These are phyloP conservation scores for Phalaenopsis equestris DNA, from an alignment of 106 monocot genomes.

Conservation along the genomic window DNA sequence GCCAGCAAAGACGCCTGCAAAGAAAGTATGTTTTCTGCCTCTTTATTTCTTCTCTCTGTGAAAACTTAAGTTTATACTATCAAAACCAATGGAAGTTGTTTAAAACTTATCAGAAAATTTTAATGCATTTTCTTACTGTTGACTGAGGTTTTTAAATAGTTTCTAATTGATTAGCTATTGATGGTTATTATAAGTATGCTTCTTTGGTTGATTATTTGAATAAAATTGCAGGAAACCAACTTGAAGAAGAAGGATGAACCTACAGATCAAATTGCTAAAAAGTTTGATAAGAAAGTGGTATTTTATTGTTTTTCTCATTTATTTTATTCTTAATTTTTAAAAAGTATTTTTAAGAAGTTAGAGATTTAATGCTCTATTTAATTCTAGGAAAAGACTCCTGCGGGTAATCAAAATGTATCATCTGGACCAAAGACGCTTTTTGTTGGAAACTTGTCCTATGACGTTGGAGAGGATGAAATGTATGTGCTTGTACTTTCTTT, in stretches of 20 bases:
- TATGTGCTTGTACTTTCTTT: slow-evolving; percentile 23
- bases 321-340: not conserved
- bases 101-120: not conserved
- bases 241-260: slow-evolving; percentile 39
- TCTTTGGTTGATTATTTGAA: not conserved
- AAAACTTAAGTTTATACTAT: not conserved
- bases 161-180: not conserved
- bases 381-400: slow-evolving; percentile 51
- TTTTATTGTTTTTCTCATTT: not conserved
- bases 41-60: not conserved
- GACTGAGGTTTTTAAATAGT: not conserved
- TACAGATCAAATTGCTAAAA: not conserved
- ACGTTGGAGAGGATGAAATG: slow-evolving; percentile 50
- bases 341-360: not conserved
- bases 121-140: not conserved
- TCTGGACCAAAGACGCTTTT: slow-evolving; percentile 65
- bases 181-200: not conserved
- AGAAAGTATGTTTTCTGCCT: slow-evolving; percentile 8
- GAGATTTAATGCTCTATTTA: not conserved
- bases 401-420: slow-evolving; percentile 13
- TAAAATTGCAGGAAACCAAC: not conserved
- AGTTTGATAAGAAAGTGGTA: slow-evolving; percentile 32
- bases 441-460: slow-evolving; percentile 61
- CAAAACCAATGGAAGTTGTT: not conserved
- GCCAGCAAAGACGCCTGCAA: slow-evolving; percentile 39